phyloP scores from a whole-genome alignment of 1,284 basidiomycete species.

The Wallemia hederae region DNA sequence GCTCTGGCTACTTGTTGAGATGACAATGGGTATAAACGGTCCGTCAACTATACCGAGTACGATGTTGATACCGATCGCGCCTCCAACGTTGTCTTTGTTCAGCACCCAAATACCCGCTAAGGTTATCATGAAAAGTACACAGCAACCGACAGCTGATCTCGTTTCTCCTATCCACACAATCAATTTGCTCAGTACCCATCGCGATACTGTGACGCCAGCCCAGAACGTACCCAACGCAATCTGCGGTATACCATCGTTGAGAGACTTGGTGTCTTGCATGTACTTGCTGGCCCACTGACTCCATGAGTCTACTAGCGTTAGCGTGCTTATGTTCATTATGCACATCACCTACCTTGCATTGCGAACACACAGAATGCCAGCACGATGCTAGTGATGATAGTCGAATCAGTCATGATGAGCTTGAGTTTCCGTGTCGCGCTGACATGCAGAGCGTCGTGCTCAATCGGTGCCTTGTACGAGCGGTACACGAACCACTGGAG shows the following conservation, averaged over 20 bases:
- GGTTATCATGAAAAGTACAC: neutral
- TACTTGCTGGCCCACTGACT: neutral
- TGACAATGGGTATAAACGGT: neutral
- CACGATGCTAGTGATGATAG: too few species aligned
- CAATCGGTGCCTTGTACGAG: neutral
- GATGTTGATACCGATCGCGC: neutral
- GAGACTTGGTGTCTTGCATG: neutral
- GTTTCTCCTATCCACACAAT: neutral
- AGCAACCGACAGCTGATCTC: neutral
- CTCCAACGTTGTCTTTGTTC: neutral
- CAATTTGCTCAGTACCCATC: neutral
- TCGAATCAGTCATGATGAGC: neutral
- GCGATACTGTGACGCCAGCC: neutral
- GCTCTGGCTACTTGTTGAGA: neutral
- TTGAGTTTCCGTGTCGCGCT: neutral
- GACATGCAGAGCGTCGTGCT: neutral
- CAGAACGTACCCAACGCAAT: neutral
- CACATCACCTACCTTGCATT: too few species aligned
- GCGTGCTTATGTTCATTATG: too few species aligned
- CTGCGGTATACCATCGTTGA: neutral
- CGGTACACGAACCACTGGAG: neutral
- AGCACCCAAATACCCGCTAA: neutral
- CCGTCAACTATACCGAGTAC: neutral
- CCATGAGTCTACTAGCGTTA: neutral
- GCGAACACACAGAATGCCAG: too few species aligned